A percentile compares a stretch with the other conserved stretches of the same genome.
Conservation (phyloP, 1,284 basidiomycete genomes). For the Puccinia coronata region DNA sequence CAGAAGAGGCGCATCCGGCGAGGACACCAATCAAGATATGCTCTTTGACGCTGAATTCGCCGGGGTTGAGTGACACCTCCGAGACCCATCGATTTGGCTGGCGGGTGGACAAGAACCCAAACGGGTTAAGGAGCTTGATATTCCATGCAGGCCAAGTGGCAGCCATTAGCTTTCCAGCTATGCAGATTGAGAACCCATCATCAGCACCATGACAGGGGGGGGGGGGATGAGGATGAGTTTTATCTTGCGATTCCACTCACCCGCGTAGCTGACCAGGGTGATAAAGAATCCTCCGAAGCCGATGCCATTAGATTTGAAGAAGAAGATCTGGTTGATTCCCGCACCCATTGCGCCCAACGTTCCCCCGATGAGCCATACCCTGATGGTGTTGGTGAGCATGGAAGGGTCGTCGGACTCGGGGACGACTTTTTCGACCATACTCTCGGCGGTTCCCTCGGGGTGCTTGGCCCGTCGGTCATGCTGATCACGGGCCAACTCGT, state of each 20-base stretch:
- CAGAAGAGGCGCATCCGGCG: constrained; percentile 30
- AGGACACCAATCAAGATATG: constrained; percentile 40
- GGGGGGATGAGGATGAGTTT: background rate
- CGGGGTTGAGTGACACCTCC: constrained; percentile 61
- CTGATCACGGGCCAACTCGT: background rate
- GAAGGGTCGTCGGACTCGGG: constrained; percentile 64
- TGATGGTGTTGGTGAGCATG: constrained; percentile 63
- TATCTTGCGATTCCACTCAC: background rate
- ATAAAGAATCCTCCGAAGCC: constrained; percentile 25
- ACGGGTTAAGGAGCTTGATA: constrained; percentile 20
- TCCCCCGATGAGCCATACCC: constrained; percentile 63
- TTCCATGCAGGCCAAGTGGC: constrained; percentile 17
- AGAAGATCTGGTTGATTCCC: constrained; percentile 59
- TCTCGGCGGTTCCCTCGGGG: constrained; percentile 22
- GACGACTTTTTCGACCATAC: constrained; percentile 54
- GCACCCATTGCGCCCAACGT: constrained; percentile 64
- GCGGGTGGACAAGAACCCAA: constrained; percentile 15
- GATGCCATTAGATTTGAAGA: constrained; percentile 38
- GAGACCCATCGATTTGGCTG: constrained; percentile 23
- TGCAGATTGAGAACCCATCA: constrained; percentile 29
- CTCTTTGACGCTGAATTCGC: constrained; percentile 61
- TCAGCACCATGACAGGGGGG: background rate
- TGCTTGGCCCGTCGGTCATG: constrained; percentile 1
- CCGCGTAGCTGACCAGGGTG: constrained; percentile 25
- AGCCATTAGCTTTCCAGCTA: constrained; percentile 36